These are phyloP conservation scores for Fusarium buharicum DNA, from an alignment of 2,329 filamentous ascomycete species.

Conservation along the genomic window DNA sequence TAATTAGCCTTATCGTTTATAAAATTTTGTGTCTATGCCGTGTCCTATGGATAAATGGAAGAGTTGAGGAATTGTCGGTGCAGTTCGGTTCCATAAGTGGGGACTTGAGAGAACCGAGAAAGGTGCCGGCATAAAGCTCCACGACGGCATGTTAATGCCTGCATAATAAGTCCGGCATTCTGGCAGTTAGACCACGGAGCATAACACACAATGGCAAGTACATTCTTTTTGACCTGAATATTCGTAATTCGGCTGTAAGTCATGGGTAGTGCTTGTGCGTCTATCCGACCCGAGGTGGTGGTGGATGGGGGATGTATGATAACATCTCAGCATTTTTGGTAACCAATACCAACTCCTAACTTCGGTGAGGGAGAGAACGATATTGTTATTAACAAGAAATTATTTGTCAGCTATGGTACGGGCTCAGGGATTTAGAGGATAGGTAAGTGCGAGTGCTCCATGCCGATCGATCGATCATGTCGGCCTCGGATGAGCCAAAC, in stretches of 20 bases:
- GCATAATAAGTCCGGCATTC: constrained; percentile 2
- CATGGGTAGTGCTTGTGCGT: neutral
- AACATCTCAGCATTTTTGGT: too few relatives aligned
- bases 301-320: constrained; percentile 1
- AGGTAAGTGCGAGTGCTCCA: neutral
- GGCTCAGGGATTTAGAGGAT: too few relatives aligned
- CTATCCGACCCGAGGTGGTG: constrained; percentile 18
- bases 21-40: neutral
- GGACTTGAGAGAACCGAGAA: constrained; percentile 3
- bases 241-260: constrained; percentile 4
- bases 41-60: too few relatives aligned
- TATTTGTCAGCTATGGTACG: too few relatives aligned
- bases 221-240: constrained; percentile 9
- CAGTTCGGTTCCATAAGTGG: neutral
- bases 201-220: neutral
- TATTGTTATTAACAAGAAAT: neutral
- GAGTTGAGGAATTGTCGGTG: constrained; percentile 13
- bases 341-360: too few relatives aligned
- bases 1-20: constrained; percentile 21
- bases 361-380: neutral
- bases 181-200: neutral
- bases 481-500: neutral
- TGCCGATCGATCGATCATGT: constrained; percentile 33
- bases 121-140: constrained; percentile 12
- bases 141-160: constrained; percentile 2